Percentiles rank a stretch among this genome's conserved stretches.
Evolutionary conservation across 2,329 filamentous ascomycete genomes (phyloP).

Genomic region (Ilyonectria mors-panacis): DNA sequence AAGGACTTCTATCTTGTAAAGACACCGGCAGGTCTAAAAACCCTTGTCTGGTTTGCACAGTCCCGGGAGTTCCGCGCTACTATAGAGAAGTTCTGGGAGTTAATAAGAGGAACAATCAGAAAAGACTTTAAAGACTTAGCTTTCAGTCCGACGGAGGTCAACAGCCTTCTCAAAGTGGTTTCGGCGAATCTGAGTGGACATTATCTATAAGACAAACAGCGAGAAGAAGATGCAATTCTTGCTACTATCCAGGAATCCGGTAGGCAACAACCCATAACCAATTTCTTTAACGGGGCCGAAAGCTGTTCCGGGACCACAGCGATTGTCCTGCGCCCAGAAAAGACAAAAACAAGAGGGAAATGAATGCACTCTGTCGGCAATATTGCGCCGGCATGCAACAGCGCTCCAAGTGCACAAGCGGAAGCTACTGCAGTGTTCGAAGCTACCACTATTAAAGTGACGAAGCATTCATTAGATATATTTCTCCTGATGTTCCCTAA

Average conservation of each 20-base stretch:
- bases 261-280: not conserved
- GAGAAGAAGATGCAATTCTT: not conserved
- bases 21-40: not conserved
- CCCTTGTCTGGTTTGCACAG: not conserved
- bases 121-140: not conserved
- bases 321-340: not conserved
- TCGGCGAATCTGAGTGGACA: not conserved
- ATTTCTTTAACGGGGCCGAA: not conserved
- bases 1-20: not conserved
- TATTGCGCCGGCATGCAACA: too few species aligned
- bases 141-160: not conserved
- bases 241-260: not conserved
- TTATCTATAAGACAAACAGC: conserved; percentile 4
- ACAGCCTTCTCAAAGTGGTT: not conserved
- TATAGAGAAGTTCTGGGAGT: conserved; percentile 1
- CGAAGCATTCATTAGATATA: conserved; percentile 1
- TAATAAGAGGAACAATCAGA: not conserved
- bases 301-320: not conserved
- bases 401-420: not conserved
- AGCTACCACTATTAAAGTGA: not conserved
- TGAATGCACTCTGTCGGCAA: too few species aligned
- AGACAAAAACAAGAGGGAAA: not conserved
- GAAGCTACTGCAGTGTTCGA: not conserved
- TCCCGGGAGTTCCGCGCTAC: not conserved
- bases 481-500: conserved; percentile 25